A percentile compares a stretch with the other conserved stretches of the same genome.
These are phyloP conservation scores for Inga leiocalycina DNA, from an alignment of 306 rosid genomes.

Conservation along the genomic window DNA sequence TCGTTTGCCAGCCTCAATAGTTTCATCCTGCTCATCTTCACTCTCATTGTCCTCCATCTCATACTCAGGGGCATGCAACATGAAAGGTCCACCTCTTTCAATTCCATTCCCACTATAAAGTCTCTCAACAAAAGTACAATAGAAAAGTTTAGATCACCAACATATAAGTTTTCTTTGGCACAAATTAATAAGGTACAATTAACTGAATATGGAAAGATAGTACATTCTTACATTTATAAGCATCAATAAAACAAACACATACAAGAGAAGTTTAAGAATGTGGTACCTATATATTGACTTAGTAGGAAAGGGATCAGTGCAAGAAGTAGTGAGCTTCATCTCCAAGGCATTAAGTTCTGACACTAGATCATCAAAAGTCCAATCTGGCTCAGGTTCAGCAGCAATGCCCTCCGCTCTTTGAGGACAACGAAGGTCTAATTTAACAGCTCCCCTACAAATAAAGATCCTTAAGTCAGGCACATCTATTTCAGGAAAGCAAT, in stretches of 20 bases:
- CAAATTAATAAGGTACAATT: conserved; percentile 24
- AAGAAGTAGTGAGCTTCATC: conserved; percentile 48
- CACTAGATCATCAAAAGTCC: conserved; percentile 63
- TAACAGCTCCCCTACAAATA: conserved; percentile 58
- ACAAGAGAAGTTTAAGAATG: background rate
- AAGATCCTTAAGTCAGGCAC: conserved; percentile 13
- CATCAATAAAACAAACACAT: background rate
- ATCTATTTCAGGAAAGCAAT: background rate
- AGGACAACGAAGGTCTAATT: conserved; percentile 56
- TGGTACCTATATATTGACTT: conserved; percentile 52
- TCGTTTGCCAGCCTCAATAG: conserved; percentile 39
- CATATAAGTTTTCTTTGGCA: background rate
- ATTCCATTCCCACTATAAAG: conserved; percentile 35
- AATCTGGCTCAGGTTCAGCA: conserved; percentile 79
- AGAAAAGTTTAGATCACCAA: conserved; percentile 23
- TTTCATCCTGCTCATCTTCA: conserved; percentile 49
- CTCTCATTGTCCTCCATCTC: conserved; percentile 50
- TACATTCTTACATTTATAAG: background rate
- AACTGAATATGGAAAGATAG: background rate
- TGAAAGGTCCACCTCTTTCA: conserved; percentile 52
- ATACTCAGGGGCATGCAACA: conserved; percentile 61
- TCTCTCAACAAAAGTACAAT: conserved; percentile 22
- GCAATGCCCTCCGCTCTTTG: conserved; percentile 45
- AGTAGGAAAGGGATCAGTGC: conserved; percentile 39
- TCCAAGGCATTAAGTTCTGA: conserved; percentile 73